A percentile compares a stretch with the other conserved stretches of the same genome.
phyloP scores from a whole-genome alignment of 441 rosid genomes.

The Flueggea neowawraea region DNA sequence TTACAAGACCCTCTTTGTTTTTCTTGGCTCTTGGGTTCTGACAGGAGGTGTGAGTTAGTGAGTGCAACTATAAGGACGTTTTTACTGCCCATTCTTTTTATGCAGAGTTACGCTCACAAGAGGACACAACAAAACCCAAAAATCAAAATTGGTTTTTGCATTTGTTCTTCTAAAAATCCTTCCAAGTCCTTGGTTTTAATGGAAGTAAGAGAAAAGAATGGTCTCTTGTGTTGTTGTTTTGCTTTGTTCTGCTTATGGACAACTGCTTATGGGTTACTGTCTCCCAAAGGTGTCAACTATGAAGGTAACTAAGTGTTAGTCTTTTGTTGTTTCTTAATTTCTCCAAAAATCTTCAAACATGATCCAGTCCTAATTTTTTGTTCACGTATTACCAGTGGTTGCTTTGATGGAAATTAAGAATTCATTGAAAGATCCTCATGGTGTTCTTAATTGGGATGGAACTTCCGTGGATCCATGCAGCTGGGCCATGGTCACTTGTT shows the following conservation, averaged over 20 bases:
- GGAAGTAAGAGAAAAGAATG: constrained; percentile 33
- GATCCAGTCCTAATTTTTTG: background rate
- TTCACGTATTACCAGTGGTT: constrained; percentile 43
- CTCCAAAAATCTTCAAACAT: background rate
- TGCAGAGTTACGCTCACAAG: constrained; percentile 17
- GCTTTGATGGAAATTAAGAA: constrained; percentile 75
- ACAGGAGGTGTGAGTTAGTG: constrained; percentile 32
- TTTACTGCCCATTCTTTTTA: background rate
- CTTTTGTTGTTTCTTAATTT: background rate
- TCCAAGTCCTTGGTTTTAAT: constrained; percentile 18
- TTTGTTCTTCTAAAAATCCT: constrained; percentile 4
- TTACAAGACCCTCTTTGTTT: constrained; percentile 22
- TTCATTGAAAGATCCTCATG: constrained; percentile 72
- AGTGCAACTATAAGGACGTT: constrained; percentile 23
- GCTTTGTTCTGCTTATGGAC: constrained; percentile 36
- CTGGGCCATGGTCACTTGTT: constrained; percentile 89
- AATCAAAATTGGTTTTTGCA: constrained; percentile 17
- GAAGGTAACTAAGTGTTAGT: constrained; percentile 56
- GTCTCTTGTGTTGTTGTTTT: constrained; percentile 25
- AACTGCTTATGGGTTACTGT: constrained; percentile 62
- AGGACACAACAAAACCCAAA: constrained; percentile 19
- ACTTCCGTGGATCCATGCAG: constrained; percentile 97
- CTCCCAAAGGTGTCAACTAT: constrained; percentile 86
- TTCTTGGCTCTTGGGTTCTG: constrained; percentile 34
- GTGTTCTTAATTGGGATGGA: constrained; percentile 84